Evolutionary conservation across 768 basidiomycete genomes (phyloP).

Genomic region (Boletellus sp.): DNA sequence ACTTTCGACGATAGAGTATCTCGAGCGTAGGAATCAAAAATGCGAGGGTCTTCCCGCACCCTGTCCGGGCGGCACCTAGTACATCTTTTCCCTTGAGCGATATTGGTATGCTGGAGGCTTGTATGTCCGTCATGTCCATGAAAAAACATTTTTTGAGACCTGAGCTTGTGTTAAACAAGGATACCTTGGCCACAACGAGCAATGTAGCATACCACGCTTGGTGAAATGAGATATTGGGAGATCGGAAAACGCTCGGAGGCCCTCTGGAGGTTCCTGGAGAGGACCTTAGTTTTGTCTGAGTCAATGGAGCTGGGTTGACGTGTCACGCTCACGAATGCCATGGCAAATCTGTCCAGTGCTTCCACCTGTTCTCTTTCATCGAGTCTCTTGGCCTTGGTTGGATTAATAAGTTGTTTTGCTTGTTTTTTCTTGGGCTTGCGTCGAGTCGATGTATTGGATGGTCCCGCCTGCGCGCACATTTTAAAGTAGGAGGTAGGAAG

Average conservation of each 20-base stretch:
- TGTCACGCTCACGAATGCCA: slow-evolving; percentile 45
- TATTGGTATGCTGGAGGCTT: slow-evolving; percentile 54
- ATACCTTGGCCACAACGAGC: neutral
- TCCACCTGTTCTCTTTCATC: slow-evolving; percentile 50
- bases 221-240: slow-evolving; percentile 77
- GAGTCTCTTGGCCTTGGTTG: slow-evolving; percentile 39
- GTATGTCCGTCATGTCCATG: slow-evolving; percentile 81
- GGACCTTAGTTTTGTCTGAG: slow-evolving; percentile 12
- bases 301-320: neutral
- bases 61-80: slow-evolving; percentile 66
- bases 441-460: slow-evolving; percentile 10
- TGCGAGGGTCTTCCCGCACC: slow-evolving; percentile 72
- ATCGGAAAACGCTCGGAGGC: slow-evolving; percentile 56
- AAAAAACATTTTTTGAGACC: slow-evolving; percentile 88
- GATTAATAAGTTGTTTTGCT: slow-evolving; percentile 7
- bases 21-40: slow-evolving; percentile 69
- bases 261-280: slow-evolving; percentile 47
- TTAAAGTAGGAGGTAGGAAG: neutral
- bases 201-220: slow-evolving; percentile 52
- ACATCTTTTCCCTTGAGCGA: slow-evolving; percentile 63
- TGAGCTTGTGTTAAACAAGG: slow-evolving; percentile 25
- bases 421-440: slow-evolving; percentile 17
- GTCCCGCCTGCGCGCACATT: slow-evolving; percentile 20
- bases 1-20: slow-evolving; percentile 58
- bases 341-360: slow-evolving; percentile 44